phyloP scores from a whole-genome alignment of 1,139 yeast genomes.

The Saccharomyces hybrid region DNA sequence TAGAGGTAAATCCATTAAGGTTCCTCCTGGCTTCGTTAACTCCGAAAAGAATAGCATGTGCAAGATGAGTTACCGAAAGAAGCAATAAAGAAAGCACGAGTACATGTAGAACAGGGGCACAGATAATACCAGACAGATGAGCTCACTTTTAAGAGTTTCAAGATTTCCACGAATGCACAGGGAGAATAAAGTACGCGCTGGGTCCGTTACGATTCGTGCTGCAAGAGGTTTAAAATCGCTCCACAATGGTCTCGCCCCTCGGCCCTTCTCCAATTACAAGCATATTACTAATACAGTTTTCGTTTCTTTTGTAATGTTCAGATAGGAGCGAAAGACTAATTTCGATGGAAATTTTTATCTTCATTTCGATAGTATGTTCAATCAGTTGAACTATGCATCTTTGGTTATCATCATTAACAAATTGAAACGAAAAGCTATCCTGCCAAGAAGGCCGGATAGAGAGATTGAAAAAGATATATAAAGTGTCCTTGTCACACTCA shows the following conservation, averaged over 20 bases:
- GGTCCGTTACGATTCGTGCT: background rate
- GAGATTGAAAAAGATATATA: background rate
- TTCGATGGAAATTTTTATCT: constrained; percentile 31
- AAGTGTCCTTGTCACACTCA: background rate
- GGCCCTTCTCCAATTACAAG: background rate
- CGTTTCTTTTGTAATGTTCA: constrained; percentile 19
- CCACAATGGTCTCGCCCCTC: background rate
- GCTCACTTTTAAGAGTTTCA: background rate
- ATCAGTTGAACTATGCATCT: constrained; percentile 35
- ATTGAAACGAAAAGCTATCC: background rate
- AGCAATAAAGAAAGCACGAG: background rate
- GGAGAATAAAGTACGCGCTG: background rate
- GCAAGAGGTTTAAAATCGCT: background rate
- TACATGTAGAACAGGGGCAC: background rate
- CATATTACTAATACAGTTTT: background rate
- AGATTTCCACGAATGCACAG: background rate
- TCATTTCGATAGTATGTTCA: constrained; percentile 20
- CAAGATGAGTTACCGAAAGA: background rate
- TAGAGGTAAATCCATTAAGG: background rate
- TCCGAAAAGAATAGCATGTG: constrained; percentile 1
- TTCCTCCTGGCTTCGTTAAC: background rate
- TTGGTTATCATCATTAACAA: constrained; percentile 23
- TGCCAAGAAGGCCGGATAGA: background rate
- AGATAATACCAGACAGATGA: background rate
- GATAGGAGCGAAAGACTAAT: constrained; percentile 36